Evolutionary conservation across 176 grass and related monocot genomes (phyloP), one percentile per base, ranked within the genome.

Genomic region (Saccharum officinarum): DNA sequence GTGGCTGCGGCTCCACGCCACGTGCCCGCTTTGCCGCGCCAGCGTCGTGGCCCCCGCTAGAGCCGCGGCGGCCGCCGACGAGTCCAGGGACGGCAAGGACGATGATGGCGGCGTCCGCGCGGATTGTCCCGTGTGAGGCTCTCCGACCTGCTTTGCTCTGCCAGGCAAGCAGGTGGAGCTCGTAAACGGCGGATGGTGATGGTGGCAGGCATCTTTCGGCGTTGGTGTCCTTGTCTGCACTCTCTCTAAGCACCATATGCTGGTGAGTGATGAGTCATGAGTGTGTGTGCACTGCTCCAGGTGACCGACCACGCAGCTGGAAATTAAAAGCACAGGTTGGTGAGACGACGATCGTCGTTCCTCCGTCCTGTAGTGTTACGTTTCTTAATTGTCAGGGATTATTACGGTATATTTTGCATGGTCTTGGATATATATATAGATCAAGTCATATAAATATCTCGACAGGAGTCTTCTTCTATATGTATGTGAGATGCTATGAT

Each of bases 1-100:
- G 10, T 95, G 88, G 93, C 82, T 92, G 9, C 79, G 46, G 4
- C 82, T 83, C 17, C 90, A 95, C 73, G 57, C 88, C 55, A 92
- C 81, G 15, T 95, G 93, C 83, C 93, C 90, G 16, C 89, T 95
- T 26, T 95, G 93, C 88, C 90, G 90, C 18, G 81, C 90, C 44
- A 9, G 15, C 46, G 82, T 95, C 23, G 70, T 83, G 14, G 57
- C 74, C 8, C 75, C 75, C 28, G 28, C 28, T 2, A 9, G 13
- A 0, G 49, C 67, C 2, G 50, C 22, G 7, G 7, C 54, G 13
- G 77, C 47, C 30, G 20, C 13, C 82, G 82, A 10, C 1, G 63
- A 70, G 62, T 31, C 78, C 40, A 70, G 28, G 63, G 76, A 76
- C 30, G 83, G n/a, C 10, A 83, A 88, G 18, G 71, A 49, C 38